A percentile compares a stretch with the other conserved stretches of the same genome.
Conservation (phyloP, 75 land plant genomes). For the Sequoia sempervirens region DNA sequence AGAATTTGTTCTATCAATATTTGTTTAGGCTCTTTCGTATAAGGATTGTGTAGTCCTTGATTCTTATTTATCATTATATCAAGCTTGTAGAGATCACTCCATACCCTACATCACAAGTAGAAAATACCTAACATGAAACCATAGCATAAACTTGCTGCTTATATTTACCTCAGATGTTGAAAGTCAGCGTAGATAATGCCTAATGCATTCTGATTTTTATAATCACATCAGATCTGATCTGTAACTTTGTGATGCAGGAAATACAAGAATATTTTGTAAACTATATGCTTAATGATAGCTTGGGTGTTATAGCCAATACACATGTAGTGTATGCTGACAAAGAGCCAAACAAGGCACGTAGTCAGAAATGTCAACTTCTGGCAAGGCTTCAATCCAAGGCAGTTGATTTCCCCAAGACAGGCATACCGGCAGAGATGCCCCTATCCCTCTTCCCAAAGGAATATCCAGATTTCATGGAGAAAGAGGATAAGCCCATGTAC, state of each 20-base stretch:
- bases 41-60: neutral
- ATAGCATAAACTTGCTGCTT: neutral
- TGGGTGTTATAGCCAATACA: conserved; percentile 82
- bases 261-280: conserved; percentile 83
- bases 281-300: conserved; percentile 82
- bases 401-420: conserved; percentile 94
- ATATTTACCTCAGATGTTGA: neutral
- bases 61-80: neutral
- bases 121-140: neutral
- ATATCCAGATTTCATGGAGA: conserved; percentile 95
- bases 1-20: neutral
- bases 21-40: neutral
- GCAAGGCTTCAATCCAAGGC: conserved; percentile 82
- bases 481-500: conserved; percentile 58
- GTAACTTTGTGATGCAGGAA: conserved; percentile 51
- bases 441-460: conserved; percentile 52
- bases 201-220: neutral
- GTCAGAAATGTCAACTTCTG: conserved; percentile 58
- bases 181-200: neutral
- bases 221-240: neutral
- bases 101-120: neutral
- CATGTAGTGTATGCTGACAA: conserved; percentile 86
- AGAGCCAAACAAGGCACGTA: conserved; percentile 66
- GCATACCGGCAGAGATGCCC: conserved; percentile 85
- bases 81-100: neutral